phyloP scores from a whole-genome alignment of 75 land plant species.

The Pinus taeda region DNA sequence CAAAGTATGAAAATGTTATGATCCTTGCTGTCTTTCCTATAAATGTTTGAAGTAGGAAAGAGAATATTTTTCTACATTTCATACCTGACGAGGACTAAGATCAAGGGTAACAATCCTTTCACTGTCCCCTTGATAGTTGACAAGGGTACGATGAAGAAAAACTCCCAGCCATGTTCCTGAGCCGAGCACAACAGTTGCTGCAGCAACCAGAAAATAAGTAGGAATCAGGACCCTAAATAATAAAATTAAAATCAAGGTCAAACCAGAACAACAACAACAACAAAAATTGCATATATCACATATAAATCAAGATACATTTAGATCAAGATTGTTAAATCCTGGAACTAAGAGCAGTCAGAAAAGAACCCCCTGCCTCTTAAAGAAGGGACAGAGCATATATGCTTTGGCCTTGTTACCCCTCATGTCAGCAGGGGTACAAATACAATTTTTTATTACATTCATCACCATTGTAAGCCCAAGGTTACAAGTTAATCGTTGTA shows the following conservation, averaged over 20 bases:
- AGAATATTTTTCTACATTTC: background rate
- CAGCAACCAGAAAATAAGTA: conserved; percentile 14
- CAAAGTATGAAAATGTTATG: background rate
- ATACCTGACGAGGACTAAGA: conserved; percentile 74
- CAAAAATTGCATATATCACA: too few relatives aligned
- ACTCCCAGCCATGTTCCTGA: conserved; percentile 67
- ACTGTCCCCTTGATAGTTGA: conserved; percentile 27
- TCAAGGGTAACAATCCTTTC: conserved; percentile 10
- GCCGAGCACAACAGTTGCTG: conserved; percentile 67
- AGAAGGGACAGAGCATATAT: too few relatives aligned
- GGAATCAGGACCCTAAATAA: background rate
- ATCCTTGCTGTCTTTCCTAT: background rate
- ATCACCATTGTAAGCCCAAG: too few relatives aligned
- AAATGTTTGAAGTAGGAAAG: background rate
- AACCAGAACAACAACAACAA: too few relatives aligned
- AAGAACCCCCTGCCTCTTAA: too few relatives aligned
- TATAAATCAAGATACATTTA: too few relatives aligned
- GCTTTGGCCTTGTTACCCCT: too few relatives aligned
- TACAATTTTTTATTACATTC: too few relatives aligned
- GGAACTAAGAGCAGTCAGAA: too few relatives aligned
- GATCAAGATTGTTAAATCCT: too few relatives aligned
- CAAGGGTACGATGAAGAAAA: conserved; percentile 26
- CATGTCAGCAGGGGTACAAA: too few relatives aligned
- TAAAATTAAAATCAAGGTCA: background rate
- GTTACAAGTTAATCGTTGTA: too few relatives aligned